phyloP scores from a whole-genome alignment of 805 yeast genomes.

The Metschnikowia matae region DNA sequence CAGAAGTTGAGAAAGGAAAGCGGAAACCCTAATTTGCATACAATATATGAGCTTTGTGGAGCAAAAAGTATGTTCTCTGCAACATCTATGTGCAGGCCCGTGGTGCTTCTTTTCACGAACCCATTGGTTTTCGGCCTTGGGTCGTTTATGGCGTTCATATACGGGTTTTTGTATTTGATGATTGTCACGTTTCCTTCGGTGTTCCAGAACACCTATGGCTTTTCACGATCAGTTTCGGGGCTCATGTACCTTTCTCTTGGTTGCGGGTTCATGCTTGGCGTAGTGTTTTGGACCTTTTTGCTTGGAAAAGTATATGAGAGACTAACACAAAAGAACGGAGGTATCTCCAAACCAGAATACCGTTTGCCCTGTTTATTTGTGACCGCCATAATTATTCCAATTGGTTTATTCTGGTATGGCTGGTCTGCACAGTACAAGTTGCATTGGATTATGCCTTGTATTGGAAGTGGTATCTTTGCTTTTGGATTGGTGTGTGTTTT shows the following conservation, averaged over 20 bases:
- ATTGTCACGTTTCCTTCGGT: constrained; percentile 37
- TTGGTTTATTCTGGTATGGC: constrained; percentile 38
- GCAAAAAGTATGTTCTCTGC: constrained; percentile 21
- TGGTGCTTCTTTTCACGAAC: constrained; percentile 30
- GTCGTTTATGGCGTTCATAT: constrained; percentile 39
- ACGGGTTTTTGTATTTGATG: constrained; percentile 41
- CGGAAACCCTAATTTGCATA: constrained; percentile 35
- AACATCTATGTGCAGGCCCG: constrained; percentile 29
- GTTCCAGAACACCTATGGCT: constrained; percentile 29
- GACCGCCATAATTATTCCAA: constrained; percentile 31
- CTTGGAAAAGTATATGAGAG: constrained; percentile 24
- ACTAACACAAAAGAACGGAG: constrained; percentile 26
- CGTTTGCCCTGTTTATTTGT: constrained; percentile 35
- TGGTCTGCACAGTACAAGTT: constrained; percentile 36
- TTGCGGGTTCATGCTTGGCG: constrained; percentile 32
- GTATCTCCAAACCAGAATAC: constrained; percentile 35
- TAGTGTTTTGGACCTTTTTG: constrained; percentile 26
- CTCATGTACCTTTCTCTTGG: constrained; percentile 41
- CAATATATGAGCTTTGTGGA: constrained; percentile 34
- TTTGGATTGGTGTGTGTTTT: constrained; percentile 36
- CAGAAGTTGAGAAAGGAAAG: constrained; percentile 26
- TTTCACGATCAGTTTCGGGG: constrained; percentile 28
- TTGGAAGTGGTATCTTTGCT: constrained; percentile 36
- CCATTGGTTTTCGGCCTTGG: constrained; percentile 40
- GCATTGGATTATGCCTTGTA: constrained; percentile 38